A percentile compares a stretch with the other conserved stretches of the same genome.
Evolutionary conservation across 306 rosid species (phyloP).

Genomic region (Quillaja saponaria): DNA sequence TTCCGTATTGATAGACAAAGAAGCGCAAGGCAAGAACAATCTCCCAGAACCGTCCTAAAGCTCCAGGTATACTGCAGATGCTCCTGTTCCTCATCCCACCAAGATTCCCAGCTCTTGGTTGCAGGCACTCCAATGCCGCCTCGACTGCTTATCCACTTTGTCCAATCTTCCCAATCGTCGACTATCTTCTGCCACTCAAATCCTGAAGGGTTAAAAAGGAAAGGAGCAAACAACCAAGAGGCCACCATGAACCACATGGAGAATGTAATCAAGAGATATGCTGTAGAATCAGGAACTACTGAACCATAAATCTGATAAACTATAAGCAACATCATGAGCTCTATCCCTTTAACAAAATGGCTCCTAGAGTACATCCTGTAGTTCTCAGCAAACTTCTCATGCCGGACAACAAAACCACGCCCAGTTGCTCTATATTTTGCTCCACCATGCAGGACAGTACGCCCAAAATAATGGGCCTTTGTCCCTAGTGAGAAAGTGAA

Average conservation of each 20-base stretch:
- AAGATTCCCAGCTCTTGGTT: slow-evolving; percentile 95
- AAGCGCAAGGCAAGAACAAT: slow-evolving; percentile 68
- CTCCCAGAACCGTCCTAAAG: slow-evolving; percentile 72
- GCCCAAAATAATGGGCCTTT: slow-evolving; percentile 84
- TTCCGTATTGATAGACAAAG: slow-evolving; percentile 87
- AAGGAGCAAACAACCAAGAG: slow-evolving; percentile 86
- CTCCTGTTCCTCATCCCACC: slow-evolving; percentile 99
- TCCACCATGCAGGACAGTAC: slow-evolving; percentile 93
- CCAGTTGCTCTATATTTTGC: slow-evolving; percentile 98
- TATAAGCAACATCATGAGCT: slow-evolving; percentile 71
- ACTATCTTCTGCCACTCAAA: slow-evolving; percentile 99
- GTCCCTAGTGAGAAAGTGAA: slow-evolving; percentile 95
- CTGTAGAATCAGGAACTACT: slow-evolving; percentile 42
- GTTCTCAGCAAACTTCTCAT: slow-evolving; percentile 91
- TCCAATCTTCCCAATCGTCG: slow-evolving; percentile 98
- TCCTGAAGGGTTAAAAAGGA: slow-evolving; percentile 95
- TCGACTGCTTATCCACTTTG: slow-evolving; percentile 80
- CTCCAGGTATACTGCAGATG: slow-evolving; percentile 81
- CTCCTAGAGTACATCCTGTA: slow-evolving; percentile 96
- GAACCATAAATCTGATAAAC: slow-evolving; percentile 68
- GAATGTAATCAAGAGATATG: slow-evolving; percentile 50
- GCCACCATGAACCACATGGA: slow-evolving; percentile 94
- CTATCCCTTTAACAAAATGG: slow-evolving; percentile 89
- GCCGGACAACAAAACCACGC: slow-evolving; percentile 97
- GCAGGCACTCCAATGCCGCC: slow-evolving; percentile 97